phyloP scores from a whole-genome alignment of 345 rosid species.

The Microthlaspi erraticum region DNA sequence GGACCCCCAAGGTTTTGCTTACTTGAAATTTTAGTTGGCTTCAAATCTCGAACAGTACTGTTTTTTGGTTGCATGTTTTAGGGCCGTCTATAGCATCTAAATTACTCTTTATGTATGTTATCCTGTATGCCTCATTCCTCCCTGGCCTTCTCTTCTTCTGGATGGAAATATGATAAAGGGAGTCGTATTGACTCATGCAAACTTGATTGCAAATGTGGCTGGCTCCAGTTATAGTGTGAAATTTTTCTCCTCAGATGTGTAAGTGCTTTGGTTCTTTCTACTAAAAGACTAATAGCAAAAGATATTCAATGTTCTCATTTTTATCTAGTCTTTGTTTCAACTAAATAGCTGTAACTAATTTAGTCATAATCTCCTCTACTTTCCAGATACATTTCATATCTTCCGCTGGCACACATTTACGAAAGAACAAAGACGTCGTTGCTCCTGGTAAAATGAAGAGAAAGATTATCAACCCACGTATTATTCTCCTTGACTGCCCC shows the following conservation, averaged over 20 bases:
- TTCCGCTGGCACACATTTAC: constrained; percentile 96
- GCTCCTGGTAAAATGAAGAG: constrained; percentile 98
- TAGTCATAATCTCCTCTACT: constrained; percentile 33
- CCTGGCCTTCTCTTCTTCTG: constrained; percentile 31
- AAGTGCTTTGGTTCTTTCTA: constrained; percentile 46
- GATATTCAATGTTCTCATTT: background rate
- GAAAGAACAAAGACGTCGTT: constrained; percentile 90
- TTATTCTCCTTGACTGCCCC: constrained; percentile 92
- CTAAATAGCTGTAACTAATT: constrained; percentile 21
- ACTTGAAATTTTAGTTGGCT: constrained; percentile 19
- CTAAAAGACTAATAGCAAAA: background rate
- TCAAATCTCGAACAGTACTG: constrained; percentile 1
- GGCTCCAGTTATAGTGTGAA: constrained; percentile 55
- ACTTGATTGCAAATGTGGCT: constrained; percentile 86
- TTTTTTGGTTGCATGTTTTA: constrained; percentile 10
- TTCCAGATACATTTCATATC: constrained; percentile 89
- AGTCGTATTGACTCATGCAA: constrained; percentile 82
- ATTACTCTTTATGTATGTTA: constrained; percentile 21
- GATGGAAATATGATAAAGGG: constrained; percentile 59
- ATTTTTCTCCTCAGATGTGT: constrained; percentile 87
- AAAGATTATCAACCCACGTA: constrained; percentile 80
- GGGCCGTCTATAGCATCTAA: constrained; percentile 33
- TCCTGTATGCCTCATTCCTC: constrained; percentile 32
- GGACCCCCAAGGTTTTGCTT: constrained; percentile 86
- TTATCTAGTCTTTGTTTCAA: constrained; percentile 19